Evolutionary conservation across 441 rosid genomes (phyloP), one percentile per base, ranked within the genome.

Genomic region (Theobroma grandiflorum): DNA sequence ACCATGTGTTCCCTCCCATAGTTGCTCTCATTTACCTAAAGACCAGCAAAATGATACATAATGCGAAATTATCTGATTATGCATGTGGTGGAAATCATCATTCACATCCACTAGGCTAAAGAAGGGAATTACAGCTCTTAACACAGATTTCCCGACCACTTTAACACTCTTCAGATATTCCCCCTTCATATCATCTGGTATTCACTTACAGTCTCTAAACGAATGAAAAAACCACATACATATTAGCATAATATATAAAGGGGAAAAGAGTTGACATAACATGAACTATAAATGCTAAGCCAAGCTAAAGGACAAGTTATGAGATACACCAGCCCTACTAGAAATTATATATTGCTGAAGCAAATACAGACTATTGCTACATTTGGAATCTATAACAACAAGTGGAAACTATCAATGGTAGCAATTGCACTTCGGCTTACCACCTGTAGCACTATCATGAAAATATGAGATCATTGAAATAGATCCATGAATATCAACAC

Each of bases 1-100:
- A 93, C 86, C 15, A 91, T 84, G 83, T 93, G 98, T 85, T 95
- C 98, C 88, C 93, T 87, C 76, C 96, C 98, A 79, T 77, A 82
- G 80, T 80, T 92, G 86, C 95, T 91, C 75, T 95, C 97, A 75
- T 88, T 86, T 59, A 91, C 97, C 97, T 94, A 82, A 79, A 63
- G 57, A 77, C 58, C 82, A 62, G 74, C 40, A 61, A 75, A 57
- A 58, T 50, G 57, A 33, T 11, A 35, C 57, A 72, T n/a, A 14
- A 63, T 65, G 66, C 33, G 43, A 59, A 59, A 65, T 37, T 18
- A 33, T 50, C 49, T 43, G 49, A 70, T 43, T 20, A 65, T 72
- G 50, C 74, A 75, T 45, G 53, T 74, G 83, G 71, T 64, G 15
- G 66, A 59, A 58, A 57, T 55, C 76, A 55, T 55, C 38, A 73